These are phyloP conservation scores for Dioscorea alata DNA, from an alignment of 106 monocot species.

Conservation along the genomic window DNA sequence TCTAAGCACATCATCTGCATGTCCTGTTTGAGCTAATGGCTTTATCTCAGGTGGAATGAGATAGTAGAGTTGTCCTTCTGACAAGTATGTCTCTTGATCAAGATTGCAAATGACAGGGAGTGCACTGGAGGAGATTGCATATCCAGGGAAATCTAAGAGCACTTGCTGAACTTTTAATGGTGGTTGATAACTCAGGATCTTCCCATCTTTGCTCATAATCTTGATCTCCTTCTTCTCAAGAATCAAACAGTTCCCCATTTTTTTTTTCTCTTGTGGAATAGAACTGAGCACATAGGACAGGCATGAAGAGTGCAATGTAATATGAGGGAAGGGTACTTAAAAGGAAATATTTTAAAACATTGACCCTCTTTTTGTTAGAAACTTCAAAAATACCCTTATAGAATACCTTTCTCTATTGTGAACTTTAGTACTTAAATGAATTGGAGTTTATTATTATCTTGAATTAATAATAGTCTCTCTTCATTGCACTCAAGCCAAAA, in stretches of 20 bases:
- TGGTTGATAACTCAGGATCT: conserved; percentile 9
- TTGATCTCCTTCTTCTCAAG: conserved; percentile 21
- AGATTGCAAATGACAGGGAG: conserved; percentile 1
- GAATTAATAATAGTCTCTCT: no score
- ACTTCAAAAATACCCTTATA: neutral
- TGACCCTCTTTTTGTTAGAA: neutral
- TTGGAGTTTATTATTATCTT: no score
- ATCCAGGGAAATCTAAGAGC: conserved; percentile 13
- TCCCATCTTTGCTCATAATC: conserved; percentile 24
- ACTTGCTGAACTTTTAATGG: conserved; percentile 14
- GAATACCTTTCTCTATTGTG: no score
- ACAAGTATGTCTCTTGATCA: conserved; percentile 2
- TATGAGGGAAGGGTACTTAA: conserved; percentile 25
- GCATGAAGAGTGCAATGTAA: conserved; percentile 3
- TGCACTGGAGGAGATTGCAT: conserved; percentile 13
- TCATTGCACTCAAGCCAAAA: no score
- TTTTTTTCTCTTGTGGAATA: neutral
- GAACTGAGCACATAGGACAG: neutral
- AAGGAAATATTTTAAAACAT: conserved; percentile 2
- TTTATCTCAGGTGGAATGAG: conserved; percentile 8
- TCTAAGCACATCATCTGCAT: conserved; percentile 7
- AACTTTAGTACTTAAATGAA: no score
- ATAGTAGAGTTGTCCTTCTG: conserved; percentile 8
- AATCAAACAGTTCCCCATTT: conserved; percentile 58
- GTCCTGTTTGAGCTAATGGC: neutral